Evolutionary conservation across 2,329 filamentous ascomycete species (phyloP).

Genomic region (Amphichorda felina): DNA sequence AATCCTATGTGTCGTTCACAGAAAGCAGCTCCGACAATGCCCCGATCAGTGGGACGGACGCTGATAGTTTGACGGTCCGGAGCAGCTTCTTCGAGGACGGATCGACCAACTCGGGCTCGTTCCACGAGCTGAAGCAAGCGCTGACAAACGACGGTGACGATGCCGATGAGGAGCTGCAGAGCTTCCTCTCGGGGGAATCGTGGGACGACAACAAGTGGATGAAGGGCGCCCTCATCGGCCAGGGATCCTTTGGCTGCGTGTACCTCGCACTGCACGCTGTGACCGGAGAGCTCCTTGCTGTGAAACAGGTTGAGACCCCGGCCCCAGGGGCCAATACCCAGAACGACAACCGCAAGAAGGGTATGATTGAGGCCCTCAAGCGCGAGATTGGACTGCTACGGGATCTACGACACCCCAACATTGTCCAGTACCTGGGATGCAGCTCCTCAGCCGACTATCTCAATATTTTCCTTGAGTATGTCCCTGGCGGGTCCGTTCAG

Average conservation of each 20-base stretch:
- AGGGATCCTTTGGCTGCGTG: constrained; percentile 92
- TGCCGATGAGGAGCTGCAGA: constrained; percentile 75
- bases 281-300: constrained; percentile 92
- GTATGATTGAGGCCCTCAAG: constrained; percentile 95
- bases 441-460: constrained; percentile 83
- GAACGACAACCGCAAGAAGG: constrained; percentile 85
- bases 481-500: constrained; percentile 91
- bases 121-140: constrained; percentile 76
- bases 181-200: constrained; percentile 83
- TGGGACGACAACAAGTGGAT: constrained; percentile 99
- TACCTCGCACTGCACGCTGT: constrained; percentile 92
- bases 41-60: constrained; percentile 63
- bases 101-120: constrained; percentile 53
- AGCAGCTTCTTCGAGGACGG: constrained; percentile 70
- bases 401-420: constrained; percentile 90
- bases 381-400: constrained; percentile 90
- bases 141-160: constrained; percentile 88
- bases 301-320: constrained; percentile 94
- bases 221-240: constrained; percentile 94
- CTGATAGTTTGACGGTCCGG: constrained; percentile 52
- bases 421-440: constrained; percentile 95
- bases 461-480: constrained; percentile 99
- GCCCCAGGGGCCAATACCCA: constrained; percentile 65
- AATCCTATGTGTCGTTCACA: constrained; percentile 87
- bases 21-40: constrained; percentile 63